phyloP scores from a whole-genome alignment of 2,329 filamentous ascomycete genomes.

The Alternaria arbusti region DNA sequence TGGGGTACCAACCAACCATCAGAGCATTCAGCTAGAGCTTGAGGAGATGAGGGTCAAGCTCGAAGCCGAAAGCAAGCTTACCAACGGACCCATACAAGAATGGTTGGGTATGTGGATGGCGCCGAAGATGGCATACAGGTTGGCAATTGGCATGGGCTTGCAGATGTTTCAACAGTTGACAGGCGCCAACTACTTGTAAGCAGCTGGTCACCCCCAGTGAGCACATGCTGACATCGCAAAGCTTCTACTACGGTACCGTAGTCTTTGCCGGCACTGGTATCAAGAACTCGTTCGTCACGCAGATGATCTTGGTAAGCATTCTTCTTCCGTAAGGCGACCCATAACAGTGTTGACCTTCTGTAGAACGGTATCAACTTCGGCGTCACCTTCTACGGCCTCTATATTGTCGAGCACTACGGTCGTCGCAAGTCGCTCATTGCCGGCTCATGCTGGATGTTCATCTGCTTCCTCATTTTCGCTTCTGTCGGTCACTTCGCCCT shows the following conservation, averaged over 20 bases:
- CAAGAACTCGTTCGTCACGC: conserved; percentile 53
- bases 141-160: conserved; percentile 65
- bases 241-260: conserved; percentile 59
- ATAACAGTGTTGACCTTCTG: not conserved
- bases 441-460: conserved; percentile 56
- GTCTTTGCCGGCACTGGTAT: conserved; percentile 52
- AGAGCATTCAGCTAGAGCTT: conserved; percentile 58
- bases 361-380: conserved; percentile 54
- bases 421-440: conserved; percentile 54
- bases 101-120: conserved; percentile 66
- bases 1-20: conserved; percentile 61
- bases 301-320: conserved; percentile 52
- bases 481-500: conserved; percentile 54
- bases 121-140: conserved; percentile 71
- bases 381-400: conserved; percentile 53
- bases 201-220: not conserved
- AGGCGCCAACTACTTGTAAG: conserved; percentile 55
- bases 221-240: not conserved
- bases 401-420: conserved; percentile 55
- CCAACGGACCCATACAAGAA: conserved; percentile 54
- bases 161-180: conserved; percentile 72
- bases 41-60: conserved; percentile 62
- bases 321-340: too few relatives aligned
- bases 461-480: conserved; percentile 64
- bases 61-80: conserved; percentile 52